Base-by-base conservation (phyloP, 2,329 filamentous ascomycete genomes). In the Hypoxylon sp. region DNA sequence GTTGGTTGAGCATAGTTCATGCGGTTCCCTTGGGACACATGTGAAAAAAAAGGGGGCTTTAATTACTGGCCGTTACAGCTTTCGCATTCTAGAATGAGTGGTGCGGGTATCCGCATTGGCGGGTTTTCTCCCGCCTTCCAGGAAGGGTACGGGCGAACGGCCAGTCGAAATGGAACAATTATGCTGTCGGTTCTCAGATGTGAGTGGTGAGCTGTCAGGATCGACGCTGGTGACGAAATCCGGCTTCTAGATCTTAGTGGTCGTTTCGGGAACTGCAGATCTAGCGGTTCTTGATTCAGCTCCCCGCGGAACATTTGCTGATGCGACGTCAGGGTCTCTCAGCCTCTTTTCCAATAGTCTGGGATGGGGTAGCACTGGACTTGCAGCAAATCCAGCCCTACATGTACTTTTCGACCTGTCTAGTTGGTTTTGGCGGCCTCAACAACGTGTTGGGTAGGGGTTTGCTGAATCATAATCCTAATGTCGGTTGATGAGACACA, bases 301-400 rank as follows among this genome's bases (percentile, higher is more conserved):
- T 57, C 31, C 51, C 58, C 47, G 59, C 51, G 55, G 26, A 63
- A 64, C 6, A 48, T 50, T 62, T 64, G 33, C 66, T 63, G 53
- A 66, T 70, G 44, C 67, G 65, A 73, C 63, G 66, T 74, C 59
- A 69, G 44, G 47, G 29, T 67, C 47, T 50, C 57, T 71, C 70
- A 73, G 72, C 72, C 69, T 72, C 70, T 51, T 72, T 72, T 71
- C 72, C 72, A 74, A 74, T 76, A 74, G 69, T 74, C 63, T 64
- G 71, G 73, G 53, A 64, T 66, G 48, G 64, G 69, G 69, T 73
- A 58, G 63, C 62, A 72, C 69, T 62, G 60, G 63, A 42, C 60
- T 69, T 65, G 63, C 57, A 66, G 63, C 52, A 53, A 39, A 39
- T 35, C 57, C 66, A 69, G 66, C 73, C 71, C 66, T 71, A 69